Conservation (phyloP, 1,284 basidiomycete species). For the Mycena citricolor region DNA sequence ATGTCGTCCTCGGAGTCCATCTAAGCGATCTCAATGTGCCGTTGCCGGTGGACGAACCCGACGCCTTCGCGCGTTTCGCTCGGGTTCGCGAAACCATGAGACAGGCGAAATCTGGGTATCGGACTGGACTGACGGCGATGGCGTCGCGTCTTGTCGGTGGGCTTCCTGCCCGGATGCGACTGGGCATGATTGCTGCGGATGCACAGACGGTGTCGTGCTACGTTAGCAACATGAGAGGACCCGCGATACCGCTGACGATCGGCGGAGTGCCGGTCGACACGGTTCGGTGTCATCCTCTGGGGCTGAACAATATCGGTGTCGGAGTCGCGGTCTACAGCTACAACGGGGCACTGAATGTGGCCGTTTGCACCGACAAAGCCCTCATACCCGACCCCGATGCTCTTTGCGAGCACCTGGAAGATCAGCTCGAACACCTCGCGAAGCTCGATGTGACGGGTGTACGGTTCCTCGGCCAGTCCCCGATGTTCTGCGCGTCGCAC, state of each 20-base stretch:
- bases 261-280: not conserved
- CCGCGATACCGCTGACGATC: not conserved
- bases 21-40: conserved; percentile 1
- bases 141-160: conserved; percentile 1
- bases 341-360: conserved; percentile 5
- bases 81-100: conserved; percentile 3
- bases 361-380: conserved; percentile 4
- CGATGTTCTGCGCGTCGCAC: not conserved
- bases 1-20: conserved; percentile 9
- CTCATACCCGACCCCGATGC: conserved; percentile 5
- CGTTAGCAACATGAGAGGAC: conserved; percentile 10
- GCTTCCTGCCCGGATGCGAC: not conserved
- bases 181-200: not conserved
- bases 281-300: conserved; percentile 7
- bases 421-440: too few relatives aligned
- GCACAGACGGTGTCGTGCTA: conserved; percentile 6
- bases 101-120: conserved; percentile 10
- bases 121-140: not conserved
- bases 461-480: not conserved
- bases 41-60: not conserved
- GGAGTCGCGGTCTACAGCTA: conserved; percentile 12
- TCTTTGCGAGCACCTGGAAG: conserved; percentile 6
- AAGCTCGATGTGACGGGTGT: too few relatives aligned
- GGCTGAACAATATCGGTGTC: conserved; percentile 9
- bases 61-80: not conserved